Evolutionary conservation across 2,329 filamentous ascomycete genomes (phyloP), one percentile per base, ranked within the genome.

Genomic region (Monosporascus sp.): DNA sequence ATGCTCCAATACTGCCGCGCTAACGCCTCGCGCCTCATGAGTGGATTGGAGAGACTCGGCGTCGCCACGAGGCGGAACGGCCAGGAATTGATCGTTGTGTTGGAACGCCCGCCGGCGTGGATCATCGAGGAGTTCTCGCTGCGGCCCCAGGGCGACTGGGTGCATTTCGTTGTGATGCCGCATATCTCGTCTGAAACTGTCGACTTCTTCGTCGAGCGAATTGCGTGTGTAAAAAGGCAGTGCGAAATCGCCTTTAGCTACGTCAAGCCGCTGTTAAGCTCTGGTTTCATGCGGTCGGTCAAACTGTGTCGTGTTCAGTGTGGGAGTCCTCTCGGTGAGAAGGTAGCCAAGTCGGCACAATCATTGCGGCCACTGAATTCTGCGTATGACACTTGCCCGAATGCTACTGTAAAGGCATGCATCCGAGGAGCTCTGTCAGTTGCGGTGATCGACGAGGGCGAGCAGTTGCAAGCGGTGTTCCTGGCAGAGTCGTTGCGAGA

Each of bases 121-220:
- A 46, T 56, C 16, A 52, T 43, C 7, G 54, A 56, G 44, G 49
- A 53, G 40, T 56, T 56, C 17, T 53, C 38, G n/a, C 37, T 56
- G 38, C n/a, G 51, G 3, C 54, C 54, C 2, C 51, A 56, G 27
- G 49, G 40, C 26, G 51, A 56, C 31, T 56, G 54, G 54, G 54
- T 56, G 14, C 54, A 56, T 40, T 54, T 56, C 24, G 50, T 56
- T 19, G 24, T 51, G 11, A 56, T 56, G 54, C 51, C 51, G 5
- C 49, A 50, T 31, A 26, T 56, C 11, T 53, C 54, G 14, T 31
- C 19, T 3, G 54, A 49, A 26, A 52, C 52, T 1, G 34, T 56
- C 7, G 54, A 56, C 26, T 41, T 48, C 26, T 56, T 56, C 44
- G 27, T 54, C 20, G 37, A 49, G 19, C 48, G 50, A 8, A 37